Evolutionary conservation across 2,329 filamentous ascomycete genomes (phyloP), one percentile per base, ranked within the genome.

Genomic region (Diaporthe vaccinii): DNA sequence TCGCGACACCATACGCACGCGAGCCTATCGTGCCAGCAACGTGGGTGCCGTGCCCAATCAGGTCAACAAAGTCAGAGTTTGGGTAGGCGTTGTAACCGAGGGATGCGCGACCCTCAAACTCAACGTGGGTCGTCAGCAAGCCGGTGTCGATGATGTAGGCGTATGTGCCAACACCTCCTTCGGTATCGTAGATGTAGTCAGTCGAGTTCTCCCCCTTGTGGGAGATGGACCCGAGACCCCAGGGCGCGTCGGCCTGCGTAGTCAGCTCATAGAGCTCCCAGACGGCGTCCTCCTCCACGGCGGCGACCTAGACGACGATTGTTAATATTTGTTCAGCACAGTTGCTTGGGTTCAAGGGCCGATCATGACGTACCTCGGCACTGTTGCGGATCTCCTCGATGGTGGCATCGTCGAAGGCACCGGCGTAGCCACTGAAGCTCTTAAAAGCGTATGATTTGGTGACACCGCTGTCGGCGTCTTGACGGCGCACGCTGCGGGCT

Each of bases 311-410:
- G 2, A 9, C 2, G 2, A 9, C 2, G 34, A 3, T 28, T 69
- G 65, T 69, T 20, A 69, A 12, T 14, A 4, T 14, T 4, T 20
- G 10, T 8, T 34, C 28, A 20, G 4, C 1, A 3, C 3, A 12
- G 5, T 10, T 1, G 12, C 25, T 2, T 3, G 34, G 3, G 12
- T 28, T 6, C 3, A n/a, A 3, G 7, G 7, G 22, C 1, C 9
- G 4, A 22, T 34, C 8, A 31, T 4, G 31, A 51, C 59, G 1
- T 28, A 75, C 74, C 57, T 75, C 68, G 25, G 58, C 46, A 10
- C 74, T 75, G n/a, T 46, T 91, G 65, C 97, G 91, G 71, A 99
- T 93, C 81, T 98, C 95, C 51, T 95, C 96, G 96, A 98, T 98
- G 81, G 95, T 93, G 72, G 87, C 88, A 28, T 94, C 94, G 79